Conservation (phyloP, 768 basidiomycete genomes). For the Termitomyces sp. region DNA sequence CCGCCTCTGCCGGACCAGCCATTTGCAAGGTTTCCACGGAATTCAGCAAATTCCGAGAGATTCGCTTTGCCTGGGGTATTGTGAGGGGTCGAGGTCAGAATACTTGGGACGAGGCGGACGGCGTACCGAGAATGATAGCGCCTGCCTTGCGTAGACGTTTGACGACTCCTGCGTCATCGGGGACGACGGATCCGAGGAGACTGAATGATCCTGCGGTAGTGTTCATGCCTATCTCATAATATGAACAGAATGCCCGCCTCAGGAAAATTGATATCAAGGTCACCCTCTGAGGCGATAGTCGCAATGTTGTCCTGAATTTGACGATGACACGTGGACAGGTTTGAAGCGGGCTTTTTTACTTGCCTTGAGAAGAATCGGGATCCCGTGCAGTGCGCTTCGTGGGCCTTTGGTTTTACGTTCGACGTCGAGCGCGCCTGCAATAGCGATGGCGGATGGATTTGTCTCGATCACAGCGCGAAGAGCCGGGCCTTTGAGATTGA, state of each 20-base stretch:
- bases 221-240: conserved; percentile 29
- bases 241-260: too few relatives aligned
- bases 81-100: neutral
- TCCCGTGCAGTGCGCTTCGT: conserved; percentile 48
- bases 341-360: neutral
- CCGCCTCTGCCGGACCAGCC: conserved; percentile 58
- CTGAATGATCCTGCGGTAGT: conserved; percentile 41
- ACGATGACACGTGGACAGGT: neutral
- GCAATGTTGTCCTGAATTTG: conserved; percentile 41
- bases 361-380: conserved; percentile 46
- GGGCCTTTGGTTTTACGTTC: conserved; percentile 37
- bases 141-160: conserved; percentile 36
- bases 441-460: conserved; percentile 45
- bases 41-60: conserved; percentile 32
- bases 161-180: conserved; percentile 40
- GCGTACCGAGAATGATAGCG: conserved; percentile 37
- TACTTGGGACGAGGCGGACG: neutral
- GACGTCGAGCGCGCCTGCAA: conserved; percentile 44
- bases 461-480: conserved; percentile 55
- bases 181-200: conserved; percentile 35
- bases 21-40: conserved; percentile 13
- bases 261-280: neutral
- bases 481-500: conserved; percentile 53
- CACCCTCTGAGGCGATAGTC: conserved; percentile 38
- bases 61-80: conserved; percentile 42